Conservation (phyloP, 768 basidiomycete species). For the Sporobolomyces pararoseus region DNA sequence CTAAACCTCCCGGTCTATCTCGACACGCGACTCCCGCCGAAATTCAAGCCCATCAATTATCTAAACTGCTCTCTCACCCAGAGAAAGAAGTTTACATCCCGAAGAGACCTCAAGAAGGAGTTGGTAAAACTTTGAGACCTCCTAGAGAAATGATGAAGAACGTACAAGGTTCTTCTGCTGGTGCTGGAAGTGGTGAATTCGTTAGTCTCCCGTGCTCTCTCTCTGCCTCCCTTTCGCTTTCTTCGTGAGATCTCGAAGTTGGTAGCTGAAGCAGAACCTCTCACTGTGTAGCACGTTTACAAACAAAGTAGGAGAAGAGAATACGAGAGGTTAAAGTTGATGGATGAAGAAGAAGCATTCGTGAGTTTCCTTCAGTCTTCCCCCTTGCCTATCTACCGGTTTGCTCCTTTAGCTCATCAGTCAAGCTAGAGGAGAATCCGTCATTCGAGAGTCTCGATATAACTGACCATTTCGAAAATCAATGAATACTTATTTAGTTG, state of each 20-base stretch:
- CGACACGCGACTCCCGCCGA: conserved; percentile 49
- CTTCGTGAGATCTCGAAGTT: neutral
- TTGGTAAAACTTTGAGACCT: conserved; percentile 70
- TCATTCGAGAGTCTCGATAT: too few species aligned
- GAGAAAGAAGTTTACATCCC: conserved; percentile 75
- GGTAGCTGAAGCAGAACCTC: neutral
- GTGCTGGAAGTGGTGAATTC: conserved; percentile 75
- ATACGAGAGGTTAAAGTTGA: conserved; percentile 85
- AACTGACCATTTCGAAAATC: too few species aligned
- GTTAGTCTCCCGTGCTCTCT: conserved; percentile 1
- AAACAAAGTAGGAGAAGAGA: conserved; percentile 90
- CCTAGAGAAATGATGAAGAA: conserved; percentile 91
- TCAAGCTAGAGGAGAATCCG: too few species aligned
- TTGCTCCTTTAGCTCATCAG: too few species aligned
- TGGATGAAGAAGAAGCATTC: conserved; percentile 76
- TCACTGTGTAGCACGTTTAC: conserved; percentile 77
- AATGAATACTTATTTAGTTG: too few species aligned
- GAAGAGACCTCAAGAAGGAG: conserved; percentile 59
- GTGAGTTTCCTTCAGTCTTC: conserved; percentile 53
- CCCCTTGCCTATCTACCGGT: too few species aligned
- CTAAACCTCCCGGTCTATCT: conserved; percentile 1
- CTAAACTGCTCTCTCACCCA: conserved; percentile 84
- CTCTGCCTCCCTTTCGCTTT: neutral
- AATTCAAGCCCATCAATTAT: conserved; percentile 65
- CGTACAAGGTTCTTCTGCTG: conserved; percentile 94